phyloP scores from a whole-genome alignment of 768 basidiomycete genomes.

The Podaxis sp. region DNA sequence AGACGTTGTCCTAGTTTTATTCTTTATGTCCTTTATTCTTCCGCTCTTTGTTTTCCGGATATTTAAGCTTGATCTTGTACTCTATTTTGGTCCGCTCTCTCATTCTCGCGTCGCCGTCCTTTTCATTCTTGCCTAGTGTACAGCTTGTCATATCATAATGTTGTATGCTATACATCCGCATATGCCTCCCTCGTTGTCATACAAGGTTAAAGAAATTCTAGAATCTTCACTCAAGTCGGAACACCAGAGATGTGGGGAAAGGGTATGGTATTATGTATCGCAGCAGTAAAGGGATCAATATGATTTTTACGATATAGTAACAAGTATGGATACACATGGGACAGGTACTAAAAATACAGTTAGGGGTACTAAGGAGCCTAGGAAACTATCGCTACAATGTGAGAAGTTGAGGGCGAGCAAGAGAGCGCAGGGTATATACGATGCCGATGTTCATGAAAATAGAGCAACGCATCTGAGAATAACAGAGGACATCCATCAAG shows the following conservation, averaged over 20 bases:
- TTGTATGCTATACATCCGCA: slow-evolving; percentile 20
- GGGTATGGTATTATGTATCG: not conserved
- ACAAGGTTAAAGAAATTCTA: not conserved
- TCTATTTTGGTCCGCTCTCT: not conserved
- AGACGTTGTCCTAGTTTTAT: slow-evolving; percentile 16
- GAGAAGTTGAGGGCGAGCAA: not conserved
- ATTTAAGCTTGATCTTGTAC: slow-evolving; percentile 8
- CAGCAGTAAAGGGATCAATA: not conserved
- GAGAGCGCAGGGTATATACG: not conserved
- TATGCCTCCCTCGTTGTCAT: not conserved
- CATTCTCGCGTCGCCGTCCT: not conserved
- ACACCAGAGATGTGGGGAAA: not conserved
- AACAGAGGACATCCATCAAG: not conserved
- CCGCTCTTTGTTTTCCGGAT: not conserved
- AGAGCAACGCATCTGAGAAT: not conserved
- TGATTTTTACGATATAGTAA: not conserved
- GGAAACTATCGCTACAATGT: slow-evolving; percentile 16
- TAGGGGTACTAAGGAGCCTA: slow-evolving; percentile 9
- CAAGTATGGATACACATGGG: slow-evolving; percentile 15
- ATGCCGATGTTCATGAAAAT: not conserved
- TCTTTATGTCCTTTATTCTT: not conserved
- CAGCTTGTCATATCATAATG: slow-evolving; percentile 16
- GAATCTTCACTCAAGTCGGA: not conserved
- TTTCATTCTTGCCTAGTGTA: slow-evolving; percentile 6
- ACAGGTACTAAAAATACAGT: slow-evolving; percentile 10